Base-by-base conservation (phyloP, 2,329 filamentous ascomycete genomes). In the Graphilbum ipis-grandicollis region DNA sequence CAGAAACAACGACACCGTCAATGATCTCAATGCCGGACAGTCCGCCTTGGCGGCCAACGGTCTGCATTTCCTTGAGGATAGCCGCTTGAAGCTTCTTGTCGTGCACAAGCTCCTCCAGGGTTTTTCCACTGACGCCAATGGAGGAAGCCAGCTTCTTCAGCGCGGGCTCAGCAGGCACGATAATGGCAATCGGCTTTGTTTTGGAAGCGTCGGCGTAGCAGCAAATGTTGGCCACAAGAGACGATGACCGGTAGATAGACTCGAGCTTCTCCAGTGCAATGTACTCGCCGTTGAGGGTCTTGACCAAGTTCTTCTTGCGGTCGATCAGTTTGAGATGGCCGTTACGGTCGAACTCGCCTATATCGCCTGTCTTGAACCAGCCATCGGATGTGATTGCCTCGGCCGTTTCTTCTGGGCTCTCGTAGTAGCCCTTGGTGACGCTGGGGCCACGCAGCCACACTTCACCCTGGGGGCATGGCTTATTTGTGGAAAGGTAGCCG, bases 331-430 rank as follows among this genome's bases (percentile, higher is more conserved):
- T 70, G 41, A 88, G 60, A 49, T 85, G 75, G 37, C 81, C 81
- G 45, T 75, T 67, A 43, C 60, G 50, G 54, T 83, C 75, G 52
- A 76, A 86, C 55, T 88, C 78, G 48, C 81, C 81, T 49, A 88
- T 82, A 48, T 88, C 82, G 41, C 82, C 82, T 9, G 80, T 85
- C 70, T 77, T 85, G 67, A 90, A 90, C 83, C 83, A 92, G 33
- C 79, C 79, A 46, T 83, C 82, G 2, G 67, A 60, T 1, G 75
- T 75, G 44, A 84, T 69, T 2, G 77, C 62, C 47, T 75, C 75
- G 31, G 64, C 62, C 22, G 80, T 90, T 60, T 90, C 81, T 53
- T 81, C 66, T 33, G 77, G 72, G 48, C 90, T 79, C 41, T 88
- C 63, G 49, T 78, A 81, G 58, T 93, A 93, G 32, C 74, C 75